Evolutionary conservation across 306 rosid genomes (phyloP).

Genomic region (Medicago truncatula): DNA sequence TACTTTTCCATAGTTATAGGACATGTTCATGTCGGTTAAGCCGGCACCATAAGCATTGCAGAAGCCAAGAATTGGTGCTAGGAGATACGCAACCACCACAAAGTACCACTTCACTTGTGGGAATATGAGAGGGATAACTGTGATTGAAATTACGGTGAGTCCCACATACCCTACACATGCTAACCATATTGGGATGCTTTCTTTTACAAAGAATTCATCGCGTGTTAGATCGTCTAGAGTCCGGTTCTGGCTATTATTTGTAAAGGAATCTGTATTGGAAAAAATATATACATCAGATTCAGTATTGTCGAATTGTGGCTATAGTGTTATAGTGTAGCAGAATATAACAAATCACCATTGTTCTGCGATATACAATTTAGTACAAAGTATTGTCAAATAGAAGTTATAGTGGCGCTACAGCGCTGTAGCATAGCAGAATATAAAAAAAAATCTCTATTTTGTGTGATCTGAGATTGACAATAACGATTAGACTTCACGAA

Average conservation of each 20-base stretch:
- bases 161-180: slow-evolving; percentile 64
- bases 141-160: slow-evolving; percentile 65
- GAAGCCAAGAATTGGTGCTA: slow-evolving; percentile 88
- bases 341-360: neutral
- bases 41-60: slow-evolving; percentile 93
- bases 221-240: slow-evolving; percentile 57
- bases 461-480: too few species aligned
- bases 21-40: slow-evolving; percentile 88
- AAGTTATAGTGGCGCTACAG: too few species aligned
- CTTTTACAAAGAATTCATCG: slow-evolving; percentile 71
- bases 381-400: neutral
- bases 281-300: neutral
- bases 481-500: too few species aligned
- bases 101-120: slow-evolving; percentile 81
- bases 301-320: neutral
- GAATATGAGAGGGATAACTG: slow-evolving; percentile 73
- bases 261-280: slow-evolving; percentile 21
- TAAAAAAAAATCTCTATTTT: too few species aligned
- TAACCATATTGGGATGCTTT: slow-evolving; percentile 76
- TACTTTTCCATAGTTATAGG: slow-evolving; percentile 87
- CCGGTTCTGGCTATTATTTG: slow-evolving; percentile 42
- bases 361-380: neutral
- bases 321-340: neutral
- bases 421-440: too few species aligned
- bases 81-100: slow-evolving; percentile 69